These are phyloP conservation scores for Paraconiothyrium sp. DNA, from an alignment of 2,329 filamentous ascomycete genomes.

Conservation along the genomic window DNA sequence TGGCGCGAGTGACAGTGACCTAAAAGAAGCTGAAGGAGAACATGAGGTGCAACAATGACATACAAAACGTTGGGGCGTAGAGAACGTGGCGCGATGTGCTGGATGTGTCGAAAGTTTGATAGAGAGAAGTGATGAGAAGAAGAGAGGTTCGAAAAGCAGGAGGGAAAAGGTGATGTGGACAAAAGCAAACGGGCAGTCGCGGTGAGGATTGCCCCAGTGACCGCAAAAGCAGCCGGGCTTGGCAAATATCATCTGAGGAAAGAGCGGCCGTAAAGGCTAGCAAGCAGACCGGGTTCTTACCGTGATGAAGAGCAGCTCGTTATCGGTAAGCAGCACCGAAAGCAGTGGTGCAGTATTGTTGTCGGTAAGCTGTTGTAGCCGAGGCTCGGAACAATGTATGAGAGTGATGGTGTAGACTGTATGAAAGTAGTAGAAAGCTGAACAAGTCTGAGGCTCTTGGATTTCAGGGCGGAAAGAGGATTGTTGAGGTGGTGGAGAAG, in stretches of 20 bases:
- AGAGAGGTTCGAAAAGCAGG: conserved; percentile 15
- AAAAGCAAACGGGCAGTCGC: conserved; percentile 23
- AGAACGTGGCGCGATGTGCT: conserved; percentile 9
- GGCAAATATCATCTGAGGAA: conserved; percentile 17
- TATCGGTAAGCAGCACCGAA: conserved; percentile 25
- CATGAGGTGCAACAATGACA: conserved; percentile 12
- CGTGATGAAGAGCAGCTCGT: conserved; percentile 13
- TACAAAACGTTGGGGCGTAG: conserved; percentile 6
- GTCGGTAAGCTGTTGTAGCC: background rate
- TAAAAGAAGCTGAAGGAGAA: conserved; percentile 11
- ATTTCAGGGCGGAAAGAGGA: conserved; percentile 8
- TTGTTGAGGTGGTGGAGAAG: conserved; percentile 3
- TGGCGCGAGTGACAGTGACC: conserved; percentile 7
- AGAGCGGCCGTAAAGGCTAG: conserved; percentile 4
- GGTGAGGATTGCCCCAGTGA: conserved; percentile 26
- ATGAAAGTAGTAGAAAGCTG: conserved; percentile 5
- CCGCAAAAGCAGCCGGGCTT: conserved; percentile 17
- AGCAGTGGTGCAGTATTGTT: conserved; percentile 24
- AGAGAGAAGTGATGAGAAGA: conserved; percentile 11
- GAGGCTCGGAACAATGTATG: background rate
- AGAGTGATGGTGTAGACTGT: background rate
- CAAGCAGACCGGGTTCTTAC: conserved; percentile 12
- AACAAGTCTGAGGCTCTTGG: conserved; percentile 28
- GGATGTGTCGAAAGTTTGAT: conserved; percentile 10
- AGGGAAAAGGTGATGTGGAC: conserved; percentile 10